Evolutionary conservation across 2,329 filamentous ascomycete genomes (phyloP).

Genomic region (Alternaria brassicae): DNA sequence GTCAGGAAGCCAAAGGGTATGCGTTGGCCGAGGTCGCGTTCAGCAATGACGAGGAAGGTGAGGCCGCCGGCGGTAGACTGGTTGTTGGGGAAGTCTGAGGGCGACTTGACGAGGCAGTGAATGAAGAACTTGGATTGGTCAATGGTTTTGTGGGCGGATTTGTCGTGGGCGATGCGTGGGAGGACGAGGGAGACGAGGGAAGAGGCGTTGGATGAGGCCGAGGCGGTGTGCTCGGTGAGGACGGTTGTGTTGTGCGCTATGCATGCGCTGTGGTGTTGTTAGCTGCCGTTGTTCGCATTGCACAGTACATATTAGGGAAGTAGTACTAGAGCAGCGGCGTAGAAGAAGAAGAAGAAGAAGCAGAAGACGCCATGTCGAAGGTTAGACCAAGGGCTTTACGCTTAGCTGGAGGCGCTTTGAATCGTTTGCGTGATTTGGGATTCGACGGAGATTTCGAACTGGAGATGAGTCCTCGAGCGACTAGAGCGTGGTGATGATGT

Average conservation of each 20-base stretch:
- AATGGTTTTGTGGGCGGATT: constrained; percentile 89
- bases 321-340: constrained; percentile 52
- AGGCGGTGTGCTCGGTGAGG: constrained; percentile 88
- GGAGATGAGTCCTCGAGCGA: constrained; percentile 16
- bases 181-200: constrained; percentile 92
- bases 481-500: constrained; percentile 6
- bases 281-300: constrained; percentile 1
- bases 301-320: neutral
- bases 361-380: constrained; percentile 50
- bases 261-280: constrained; percentile 70
- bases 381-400: neutral
- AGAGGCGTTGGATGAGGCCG: constrained; percentile 80
- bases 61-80: constrained; percentile 75
- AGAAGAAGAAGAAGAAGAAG: constrained; percentile 46
- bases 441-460: constrained; percentile 5
- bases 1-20: constrained; percentile 92
- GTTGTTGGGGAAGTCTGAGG: constrained; percentile 65
- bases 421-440: neutral
- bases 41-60: constrained; percentile 89
- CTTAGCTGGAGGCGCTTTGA: constrained; percentile 4
- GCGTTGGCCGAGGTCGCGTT: constrained; percentile 79
- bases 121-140: constrained; percentile 91
- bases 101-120: constrained; percentile 90
- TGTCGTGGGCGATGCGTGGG: constrained; percentile 85
- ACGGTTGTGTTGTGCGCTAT: constrained; percentile 94